A percentile compares a stretch with the other conserved stretches of the same genome.
Evolutionary conservation across 2,329 filamentous ascomycete genomes (phyloP).

Genomic region (Sporothrix protearum): DNA sequence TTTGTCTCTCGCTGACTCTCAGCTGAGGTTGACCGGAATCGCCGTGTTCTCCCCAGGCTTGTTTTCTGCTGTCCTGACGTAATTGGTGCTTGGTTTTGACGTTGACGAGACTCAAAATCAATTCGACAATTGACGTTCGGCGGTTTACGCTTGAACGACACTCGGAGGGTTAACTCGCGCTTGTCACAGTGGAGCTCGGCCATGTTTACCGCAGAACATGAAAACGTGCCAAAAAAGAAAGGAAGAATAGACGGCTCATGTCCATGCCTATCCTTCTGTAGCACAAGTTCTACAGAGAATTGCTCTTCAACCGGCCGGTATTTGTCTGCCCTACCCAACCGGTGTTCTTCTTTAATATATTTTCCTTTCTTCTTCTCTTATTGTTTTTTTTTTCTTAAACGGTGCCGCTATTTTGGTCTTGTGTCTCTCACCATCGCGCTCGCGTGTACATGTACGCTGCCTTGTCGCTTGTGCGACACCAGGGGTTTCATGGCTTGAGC

Average conservation of each 20-base stretch:
- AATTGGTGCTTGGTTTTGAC: not conserved
- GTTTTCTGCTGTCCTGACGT: not conserved
- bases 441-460: not conserved
- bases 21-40: slow-evolving; percentile 1
- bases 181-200: not conserved
- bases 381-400: not conserved
- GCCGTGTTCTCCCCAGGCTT: not conserved
- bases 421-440: not conserved
- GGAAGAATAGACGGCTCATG: not conserved
- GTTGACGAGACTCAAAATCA: not conserved
- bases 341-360: not conserved
- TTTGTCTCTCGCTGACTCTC: not conserved
- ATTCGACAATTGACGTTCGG: not conserved
- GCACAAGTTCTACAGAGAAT: not conserved
- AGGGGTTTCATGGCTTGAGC: slow-evolving; percentile 14
- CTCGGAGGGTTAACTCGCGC: not conserved
- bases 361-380: not conserved
- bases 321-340: not conserved
- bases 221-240: not conserved
- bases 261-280: slow-evolving; percentile 1
- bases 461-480: slow-evolving; percentile 4
- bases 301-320: not conserved
- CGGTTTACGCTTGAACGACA: not conserved
- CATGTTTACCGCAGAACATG: not conserved
- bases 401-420: not conserved